phyloP scores from a whole-genome alignment of 106 monocot species.

The Dactylorhiza incarnata region DNA sequence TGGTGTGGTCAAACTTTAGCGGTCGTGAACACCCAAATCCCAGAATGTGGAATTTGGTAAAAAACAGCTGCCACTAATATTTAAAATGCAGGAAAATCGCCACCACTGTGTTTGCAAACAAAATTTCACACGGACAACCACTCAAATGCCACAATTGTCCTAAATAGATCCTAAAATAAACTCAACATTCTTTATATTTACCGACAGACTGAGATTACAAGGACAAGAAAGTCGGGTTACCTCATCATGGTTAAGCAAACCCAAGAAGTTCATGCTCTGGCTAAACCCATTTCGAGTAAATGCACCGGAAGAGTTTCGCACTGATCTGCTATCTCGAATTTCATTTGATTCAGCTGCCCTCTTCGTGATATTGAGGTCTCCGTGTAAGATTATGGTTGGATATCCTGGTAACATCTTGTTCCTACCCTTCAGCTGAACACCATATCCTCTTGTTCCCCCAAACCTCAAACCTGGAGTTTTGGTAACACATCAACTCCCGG shows the following conservation, averaged over 20 bases:
- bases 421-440: conserved; percentile 42
- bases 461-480: conserved; percentile 81
- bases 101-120: no score
- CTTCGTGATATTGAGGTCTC: conserved; percentile 22
- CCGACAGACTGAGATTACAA: no score
- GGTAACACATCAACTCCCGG: conserved; percentile 77
- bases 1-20: no score
- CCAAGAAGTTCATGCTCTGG: conserved; percentile 48
- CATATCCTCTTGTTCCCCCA: conserved; percentile 80
- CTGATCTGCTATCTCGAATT: conserved; percentile 16
- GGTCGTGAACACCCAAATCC: no score
- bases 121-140: no score
- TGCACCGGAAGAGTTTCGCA: conserved; percentile 15
- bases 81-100: no score
- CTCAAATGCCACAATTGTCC: no score
- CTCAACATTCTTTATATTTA: no score
- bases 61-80: no score
- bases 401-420: conserved; percentile 76
- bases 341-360: conserved; percentile 3
- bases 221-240: conserved; percentile 22
- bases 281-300: conserved; percentile 21
- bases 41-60: no score
- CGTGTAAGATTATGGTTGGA: conserved; percentile 14
- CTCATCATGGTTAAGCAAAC: conserved; percentile 62
- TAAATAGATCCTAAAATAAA: no score